phyloP scores from a whole-genome alignment of 2,329 filamentous ascomycete genomes.

The Karstenula rhodostoma region DNA sequence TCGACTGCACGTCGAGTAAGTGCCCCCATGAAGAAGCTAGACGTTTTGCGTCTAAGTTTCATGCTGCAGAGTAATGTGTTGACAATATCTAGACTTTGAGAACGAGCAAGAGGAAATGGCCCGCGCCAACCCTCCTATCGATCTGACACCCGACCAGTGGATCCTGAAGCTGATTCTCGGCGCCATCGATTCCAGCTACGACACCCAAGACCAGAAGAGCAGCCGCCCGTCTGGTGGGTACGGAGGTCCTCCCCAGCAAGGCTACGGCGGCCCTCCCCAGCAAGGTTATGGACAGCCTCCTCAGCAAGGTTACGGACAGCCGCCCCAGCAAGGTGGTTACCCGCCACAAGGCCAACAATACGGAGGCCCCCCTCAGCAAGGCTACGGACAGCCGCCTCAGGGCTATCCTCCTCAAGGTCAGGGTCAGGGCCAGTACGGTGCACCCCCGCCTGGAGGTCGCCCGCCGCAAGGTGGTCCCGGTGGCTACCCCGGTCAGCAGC shows the following conservation, averaged over 20 bases:
- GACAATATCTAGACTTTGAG: slow-evolving; percentile 63
- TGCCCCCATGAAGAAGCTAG: not conserved
- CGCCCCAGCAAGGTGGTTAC: slow-evolving; percentile 22
- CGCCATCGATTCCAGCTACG: slow-evolving; percentile 71
- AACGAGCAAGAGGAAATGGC: slow-evolving; percentile 73
- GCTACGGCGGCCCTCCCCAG: slow-evolving; percentile 28
- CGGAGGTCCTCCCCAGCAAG: slow-evolving; percentile 26
- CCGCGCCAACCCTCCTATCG: slow-evolving; percentile 66
- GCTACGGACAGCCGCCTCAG: slow-evolving; percentile 24
- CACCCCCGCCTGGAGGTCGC: slow-evolving; percentile 18
- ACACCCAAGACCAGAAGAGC: slow-evolving; percentile 69
- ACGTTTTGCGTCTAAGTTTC: not conserved
- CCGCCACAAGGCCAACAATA: slow-evolving; percentile 25
- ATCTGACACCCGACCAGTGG: slow-evolving; percentile 72
- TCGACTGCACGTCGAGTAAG: slow-evolving; percentile 75
- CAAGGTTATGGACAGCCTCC: slow-evolving; percentile 31
- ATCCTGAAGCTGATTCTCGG: slow-evolving; percentile 73
- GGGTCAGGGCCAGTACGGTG: slow-evolving; percentile 15
- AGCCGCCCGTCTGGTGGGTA: slow-evolving; percentile 40
- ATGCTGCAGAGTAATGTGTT: slow-evolving; percentile 11
- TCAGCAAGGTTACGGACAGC: slow-evolving; percentile 21
- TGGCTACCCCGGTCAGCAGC: slow-evolving; percentile 19
- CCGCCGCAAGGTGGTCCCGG: slow-evolving; percentile 21
- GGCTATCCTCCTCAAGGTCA: slow-evolving; percentile 15
- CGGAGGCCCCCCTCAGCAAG: slow-evolving; percentile 33